Base-by-base conservation (phyloP, 305 asterid genomes). In the Fraxinus angustifolia region DNA sequence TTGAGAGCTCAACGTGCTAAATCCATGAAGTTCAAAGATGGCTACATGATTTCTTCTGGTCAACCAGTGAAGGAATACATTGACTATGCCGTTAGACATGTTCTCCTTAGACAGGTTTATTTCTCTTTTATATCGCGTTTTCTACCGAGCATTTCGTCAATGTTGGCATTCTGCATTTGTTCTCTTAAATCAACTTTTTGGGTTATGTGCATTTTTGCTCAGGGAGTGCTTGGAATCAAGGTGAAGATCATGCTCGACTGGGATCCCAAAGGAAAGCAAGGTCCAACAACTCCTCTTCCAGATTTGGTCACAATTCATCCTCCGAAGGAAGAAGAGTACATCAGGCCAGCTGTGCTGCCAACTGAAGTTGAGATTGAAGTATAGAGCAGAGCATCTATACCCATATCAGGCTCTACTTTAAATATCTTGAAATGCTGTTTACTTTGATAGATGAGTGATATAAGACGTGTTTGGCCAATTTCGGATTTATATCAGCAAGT, bases 1-100 rank as follows among this genome's bases (percentile, higher is more conserved):
- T 12, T 65, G 56, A 60, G 75, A 14, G 81, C 81, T 30, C 81
- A 78, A 38, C 81, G 60, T 60, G 81, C 81, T 16, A 78, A 78
- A 40, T 58, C 81, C 53, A 78, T 78, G 62, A 78, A 78, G 58
- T 78, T 78, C 56, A 78, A 78, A 74, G 75, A 78, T 19, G 81
- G 81, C 6, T 78, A 78, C 4, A 78, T 78, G 81, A 78, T 78
- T 40, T 78, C 75, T 4, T 78, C 58, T 19, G 81, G 81, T 62
- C 75, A 78, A 56, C 75, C 81, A 0, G 56, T 45, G n/a, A 65
- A 78, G 26, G 81, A 78, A 65, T 62, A 78, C 81, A 78, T 78
- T 2, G 81, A 78, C 81, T 53, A 11, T 45, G 56, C 60, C 5
- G 81, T 78, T 33, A 62, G 81, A 65, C 81, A 78, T 0, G 81